Evolutionary conservation across 2,329 filamentous ascomycete species (phyloP), one percentile per base, ranked within the genome.

Genomic region (Epicoccum nigrum): DNA sequence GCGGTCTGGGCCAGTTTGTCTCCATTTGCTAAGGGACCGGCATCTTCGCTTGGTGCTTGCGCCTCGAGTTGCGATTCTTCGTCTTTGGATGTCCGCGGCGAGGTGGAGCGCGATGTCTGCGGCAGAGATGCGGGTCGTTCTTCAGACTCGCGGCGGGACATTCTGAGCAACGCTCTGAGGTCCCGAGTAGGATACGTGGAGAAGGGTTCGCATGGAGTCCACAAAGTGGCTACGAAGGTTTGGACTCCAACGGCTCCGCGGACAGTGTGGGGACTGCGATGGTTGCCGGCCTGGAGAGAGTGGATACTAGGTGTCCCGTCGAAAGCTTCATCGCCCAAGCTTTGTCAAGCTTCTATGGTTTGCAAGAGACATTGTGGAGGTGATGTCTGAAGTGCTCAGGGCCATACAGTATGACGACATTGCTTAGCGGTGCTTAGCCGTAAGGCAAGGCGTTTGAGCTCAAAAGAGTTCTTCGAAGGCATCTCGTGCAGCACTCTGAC

Each of bases 261-360:
- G 31, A 49, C n/a, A 13, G 39, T 32, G 40, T 49, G 51, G 51
- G 31, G 45, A 41, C 51, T 19, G 33, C 17, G n/a, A 45, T n/a
- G 20, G 28, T 21, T 20, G 13, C 19, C 27, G 23, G 39, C 34
- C 16, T 48, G 34, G 39, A 41, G 30, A 19, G 30, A 21, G 51
- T 54, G 45, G 40, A 31, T 35, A 15, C 20, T 30, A 44, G 39
- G 23, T 45, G 11, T 23, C 20, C 34, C 40, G 35, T 45, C 15
- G 31, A 54, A 41, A 37, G 51, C 51, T 54, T 54, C 44, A 21
- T 34, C 21, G 12, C 43, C 25, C 40, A 54, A 54, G 51, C 45
- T 32, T 41, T 17, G 32, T 28, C 50, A 48, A 48, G 44, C 34
- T 34, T 37, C 16, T 43, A 8, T n/a, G 25, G 17, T 21, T 12